Evolutionary conservation across 2,329 filamentous ascomycete species (phyloP), one percentile per base, ranked within the genome.

Genomic region (Neopestalotiopsis sp.): DNA sequence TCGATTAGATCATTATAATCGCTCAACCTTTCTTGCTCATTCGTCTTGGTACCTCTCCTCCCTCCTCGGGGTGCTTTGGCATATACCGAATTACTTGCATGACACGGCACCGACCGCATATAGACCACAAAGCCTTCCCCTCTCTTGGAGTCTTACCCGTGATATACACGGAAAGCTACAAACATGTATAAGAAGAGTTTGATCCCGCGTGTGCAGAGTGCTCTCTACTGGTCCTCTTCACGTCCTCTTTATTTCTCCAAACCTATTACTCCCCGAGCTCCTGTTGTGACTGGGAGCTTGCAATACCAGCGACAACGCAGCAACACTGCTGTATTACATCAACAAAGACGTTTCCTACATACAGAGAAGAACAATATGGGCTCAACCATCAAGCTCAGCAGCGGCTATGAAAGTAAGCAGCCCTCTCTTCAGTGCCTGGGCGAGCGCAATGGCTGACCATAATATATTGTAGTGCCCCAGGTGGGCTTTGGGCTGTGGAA

Each of bases 401-500:
- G 85, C 80, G 89, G 90, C 81, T 78, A 87, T 75, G 85, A 92
- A 75, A 93, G 45, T 53, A 9, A 20, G 45, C n/a, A 4, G n/a
- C 3, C n/a, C 45, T 6, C 45, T 7, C 7, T n/a, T 5, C n/a
- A 3, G 6, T 20, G 5, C 9, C n/a, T 20, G 34, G 2, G 34
- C 45, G 9, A 24, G 45, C n/a, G 7, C 5, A 53, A 24, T n/a
- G 6, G n/a, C 45, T 53, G n/a, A 53, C 45, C 9, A 7, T 2
- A 24, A 53, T n/a, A 24, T 53, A 6, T 53, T 53, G 1, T 24
- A 53, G 45, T 93, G 91, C 91, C 91, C 77, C 88, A 91, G 79
- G 90, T 93, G 73, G 91, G 91, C 80, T 93, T 93, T 79, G 91
- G 91, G 70, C 87, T 95, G 74, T 96, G 93, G 93, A 96, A 96